Evolutionary conservation across 768 basidiomycete genomes (phyloP).

Genomic region (Russula lepida): DNA sequence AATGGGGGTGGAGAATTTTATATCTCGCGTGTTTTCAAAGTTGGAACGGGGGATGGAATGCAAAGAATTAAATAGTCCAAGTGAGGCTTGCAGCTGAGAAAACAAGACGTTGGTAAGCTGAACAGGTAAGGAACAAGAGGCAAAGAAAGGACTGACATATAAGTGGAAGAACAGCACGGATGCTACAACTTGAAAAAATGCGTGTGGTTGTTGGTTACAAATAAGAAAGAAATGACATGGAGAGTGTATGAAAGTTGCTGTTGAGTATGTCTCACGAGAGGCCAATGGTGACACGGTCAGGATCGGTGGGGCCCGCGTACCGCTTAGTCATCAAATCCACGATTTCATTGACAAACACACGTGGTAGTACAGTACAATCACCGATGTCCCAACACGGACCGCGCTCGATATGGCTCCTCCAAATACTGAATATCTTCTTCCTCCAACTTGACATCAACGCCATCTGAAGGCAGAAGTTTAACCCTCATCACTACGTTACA

Average conservation of each 20-base stretch:
- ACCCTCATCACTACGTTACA: neutral
- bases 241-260: neutral
- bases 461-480: neutral
- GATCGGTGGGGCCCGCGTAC: no score
- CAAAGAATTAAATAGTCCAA: neutral
- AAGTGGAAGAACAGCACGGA: neutral
- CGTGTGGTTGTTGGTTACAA: neutral
- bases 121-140: neutral
- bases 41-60: neutral
- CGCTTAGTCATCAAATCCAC: slow-evolving; percentile 3
- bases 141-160: neutral
- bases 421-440: slow-evolving; percentile 15
- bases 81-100: neutral
- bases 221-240: neutral
- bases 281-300: no score
- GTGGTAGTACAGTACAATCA: neutral
- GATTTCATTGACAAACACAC: no score
- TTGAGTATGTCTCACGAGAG: neutral
- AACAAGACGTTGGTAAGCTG: neutral
- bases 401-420: slow-evolving; percentile 18
- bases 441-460: slow-evolving; percentile 5
- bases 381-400: slow-evolving; percentile 6
- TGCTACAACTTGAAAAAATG: neutral
- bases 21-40: neutral
- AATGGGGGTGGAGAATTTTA: neutral